Evolutionary conservation across 2,329 filamentous ascomycete genomes (phyloP), one percentile per base, ranked within the genome.

Genomic region (Didymella pinodella): DNA sequence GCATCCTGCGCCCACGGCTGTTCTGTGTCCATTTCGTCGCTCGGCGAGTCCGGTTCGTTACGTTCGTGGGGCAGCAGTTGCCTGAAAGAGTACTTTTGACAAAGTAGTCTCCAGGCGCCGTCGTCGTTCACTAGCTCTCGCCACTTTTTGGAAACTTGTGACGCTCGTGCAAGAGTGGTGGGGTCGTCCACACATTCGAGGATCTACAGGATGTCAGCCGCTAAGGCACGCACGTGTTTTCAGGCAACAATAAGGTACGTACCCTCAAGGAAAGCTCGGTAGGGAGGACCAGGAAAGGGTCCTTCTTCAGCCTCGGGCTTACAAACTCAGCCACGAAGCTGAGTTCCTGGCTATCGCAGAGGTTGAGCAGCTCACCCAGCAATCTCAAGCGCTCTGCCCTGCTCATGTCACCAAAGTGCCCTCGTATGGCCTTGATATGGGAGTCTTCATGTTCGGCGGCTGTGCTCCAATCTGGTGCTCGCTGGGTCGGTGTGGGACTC

Each of bases 311-410:
- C 62, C 96, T 81, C 28, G 95, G 95, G 75, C 92, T 94, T 67
- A 99, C 94, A 78, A 97, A 96, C 75, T 96, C 92, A 68, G 96
- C 92, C 20, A 99, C 93, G 75, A 97, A 98, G 78, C 93, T 97
- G 66, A 99, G 83, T 77, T 96, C 90, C 72, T 96, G 93, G 70
- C 92, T 97, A 68, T 96, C 96, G 81, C 95, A 99, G 68, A 97
- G 86, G 72, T 96, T 96, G 65, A 99, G 82, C 57, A 99, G 82
- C 74, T 97, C 93, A 49, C 92, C 92, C 59, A 99, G 82, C 69
- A 96, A 86, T 38, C 91, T 86, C 69, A 93, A 91, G 57, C 91
- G 87, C 77, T 94, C 90, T 0, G 88, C 85, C 25, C 89, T 86
- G 57, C 88, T 90, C 76, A 92, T 88, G 54, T 89, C 87, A 70